Conservation (phyloP, 257 asterid genomes). For the Jacaranda mimosifolia region DNA sequence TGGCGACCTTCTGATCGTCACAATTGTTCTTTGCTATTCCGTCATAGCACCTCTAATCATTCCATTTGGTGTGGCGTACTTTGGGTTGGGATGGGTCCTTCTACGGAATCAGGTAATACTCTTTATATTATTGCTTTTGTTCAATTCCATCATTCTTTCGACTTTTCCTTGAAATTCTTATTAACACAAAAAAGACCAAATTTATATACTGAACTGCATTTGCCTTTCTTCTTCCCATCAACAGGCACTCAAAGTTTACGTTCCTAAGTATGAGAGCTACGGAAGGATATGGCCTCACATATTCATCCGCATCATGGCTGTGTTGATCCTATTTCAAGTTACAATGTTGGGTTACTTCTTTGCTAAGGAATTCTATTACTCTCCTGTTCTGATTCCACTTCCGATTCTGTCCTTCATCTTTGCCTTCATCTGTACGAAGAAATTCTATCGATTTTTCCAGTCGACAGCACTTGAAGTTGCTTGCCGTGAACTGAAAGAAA, state of each 20-base stretch:
- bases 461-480: slow-evolving; percentile 78
- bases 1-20: slow-evolving; percentile 72
- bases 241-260: slow-evolving; percentile 88
- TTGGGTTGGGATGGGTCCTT: slow-evolving; percentile 92
- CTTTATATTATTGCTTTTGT: background rate
- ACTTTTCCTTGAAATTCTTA: background rate
- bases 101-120: slow-evolving; percentile 81
- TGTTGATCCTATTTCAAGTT: slow-evolving; percentile 69
- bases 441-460: slow-evolving; percentile 70
- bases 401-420: slow-evolving; percentile 62
- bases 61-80: slow-evolving; percentile 83
- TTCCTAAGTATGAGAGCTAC: slow-evolving; percentile 80
- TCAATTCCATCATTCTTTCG: background rate
- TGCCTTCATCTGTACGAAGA: slow-evolving; percentile 51
- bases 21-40: slow-evolving; percentile 81
- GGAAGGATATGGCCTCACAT: slow-evolving; percentile 97
- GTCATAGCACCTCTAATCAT: slow-evolving; percentile 84
- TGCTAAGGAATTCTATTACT: slow-evolving; percentile 53
- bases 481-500: slow-evolving; percentile 66
- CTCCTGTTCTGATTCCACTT: slow-evolving; percentile 68
- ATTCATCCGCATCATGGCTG: slow-evolving; percentile 64
- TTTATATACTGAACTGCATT: background rate
- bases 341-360: slow-evolving; percentile 84
- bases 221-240: background rate
- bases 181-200: background rate